Base-by-base conservation (phyloP, 108 stramenopile species). In the Cyclotella sp. region DNA sequence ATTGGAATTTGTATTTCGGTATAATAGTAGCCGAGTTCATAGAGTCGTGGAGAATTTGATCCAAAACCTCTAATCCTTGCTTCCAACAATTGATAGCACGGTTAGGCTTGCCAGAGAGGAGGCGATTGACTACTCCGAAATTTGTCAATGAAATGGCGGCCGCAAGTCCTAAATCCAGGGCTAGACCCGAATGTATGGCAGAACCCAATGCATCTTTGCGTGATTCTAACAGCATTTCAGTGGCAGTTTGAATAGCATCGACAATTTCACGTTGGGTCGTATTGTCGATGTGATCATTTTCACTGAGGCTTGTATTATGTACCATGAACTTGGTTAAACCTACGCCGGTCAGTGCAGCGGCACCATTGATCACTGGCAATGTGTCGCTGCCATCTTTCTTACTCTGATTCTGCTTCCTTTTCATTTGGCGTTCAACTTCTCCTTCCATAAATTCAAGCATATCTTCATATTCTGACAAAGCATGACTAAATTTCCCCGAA, bases 201-300 rank as follows among this genome's bases (percentile, higher is more conserved):
- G 82, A 82, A 9, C 6, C 9, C 19, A 82, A 12, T 27, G 82
- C 82, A 68, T 82, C 82, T 26, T 62, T 57, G 11, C 82, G 71
- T 26, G 82, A 82, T 72, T 82, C 82, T 14, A 82, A 54, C 12
- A 82, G 59, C 71, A 82, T 67, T 14, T 76, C 75, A 7, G 82
- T 76, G 63, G 82, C 63, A 39, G 75, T 82, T 63, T 76, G 68
- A 19, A 82, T 66, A 6, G 71, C 21, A 19, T 75, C 82, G 14
- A 82, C 16, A 8, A 82, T 72, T 21, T 82, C 82, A 29, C 47
- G 40, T 43, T 64, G 39, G 0, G 27, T 28, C 19, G 13, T 42
- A 58, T 39, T 19, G 28, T 41, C 16, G 22, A n/a, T 7, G 1
- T 13, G 18, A 26, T 28, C 21, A 4, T 28, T 22, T 10, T 64